Conservation (phyloP, 345 rosid genomes). For the Durio zibethinus region DNA sequence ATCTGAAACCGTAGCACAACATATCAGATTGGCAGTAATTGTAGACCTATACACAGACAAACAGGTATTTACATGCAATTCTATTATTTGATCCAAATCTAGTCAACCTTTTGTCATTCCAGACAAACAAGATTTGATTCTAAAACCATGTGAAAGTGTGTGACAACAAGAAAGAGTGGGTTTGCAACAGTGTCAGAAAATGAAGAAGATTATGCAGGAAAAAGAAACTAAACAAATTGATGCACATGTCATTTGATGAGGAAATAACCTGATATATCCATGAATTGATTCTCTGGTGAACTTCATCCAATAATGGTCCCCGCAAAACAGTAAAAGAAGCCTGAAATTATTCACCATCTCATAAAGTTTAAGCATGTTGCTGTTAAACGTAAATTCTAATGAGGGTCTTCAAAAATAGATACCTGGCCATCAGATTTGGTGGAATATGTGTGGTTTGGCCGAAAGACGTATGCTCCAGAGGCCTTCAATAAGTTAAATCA, state of each 20-base stretch:
- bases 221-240: constrained; percentile 7
- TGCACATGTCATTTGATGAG: background rate
- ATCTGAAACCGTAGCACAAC: background rate
- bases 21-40: background rate
- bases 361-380: constrained; percentile 27
- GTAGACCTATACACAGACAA: background rate
- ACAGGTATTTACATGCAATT: background rate
- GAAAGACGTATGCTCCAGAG: constrained; percentile 69
- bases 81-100: background rate
- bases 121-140: background rate
- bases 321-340: constrained; percentile 33
- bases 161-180: too few relatives aligned
- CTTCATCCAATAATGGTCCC: constrained; percentile 66
- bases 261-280: constrained; percentile 62
- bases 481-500: constrained; percentile 38
- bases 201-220: background rate
- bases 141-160: background rate
- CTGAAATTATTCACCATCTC: constrained; percentile 15
- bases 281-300: constrained; percentile 53
- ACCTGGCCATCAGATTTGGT: constrained; percentile 43
- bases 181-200: background rate
- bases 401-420: constrained; percentile 4
- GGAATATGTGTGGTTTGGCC: constrained; percentile 44
- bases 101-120: background rate
- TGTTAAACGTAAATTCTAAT: constrained; percentile 2